Evolutionary conservation across 257 asterid genomes (phyloP).

Genomic region (Gentiana dahurica): DNA sequence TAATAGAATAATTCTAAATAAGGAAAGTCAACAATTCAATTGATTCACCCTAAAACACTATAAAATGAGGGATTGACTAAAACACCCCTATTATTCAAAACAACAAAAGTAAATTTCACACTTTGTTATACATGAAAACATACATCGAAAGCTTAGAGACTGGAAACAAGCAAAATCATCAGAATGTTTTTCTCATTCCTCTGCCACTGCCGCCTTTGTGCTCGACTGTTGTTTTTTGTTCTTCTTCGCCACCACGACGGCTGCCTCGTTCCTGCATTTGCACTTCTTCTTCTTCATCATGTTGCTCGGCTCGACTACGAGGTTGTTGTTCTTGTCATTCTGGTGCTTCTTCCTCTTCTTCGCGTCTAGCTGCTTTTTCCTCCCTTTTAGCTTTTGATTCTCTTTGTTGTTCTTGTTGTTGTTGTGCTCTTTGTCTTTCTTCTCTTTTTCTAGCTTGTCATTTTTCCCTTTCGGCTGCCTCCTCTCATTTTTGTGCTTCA

Average conservation of each 20-base stretch:
- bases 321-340: constrained; percentile 4
- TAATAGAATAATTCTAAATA: no score
- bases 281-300: constrained; percentile 8
- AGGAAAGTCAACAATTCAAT: no score
- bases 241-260: no score
- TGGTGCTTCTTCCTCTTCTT: constrained; percentile 6
- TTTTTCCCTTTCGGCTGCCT: background rate
- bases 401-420: background rate
- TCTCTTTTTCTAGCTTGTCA: background rate
- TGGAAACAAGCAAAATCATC: background rate
- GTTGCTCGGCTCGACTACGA: background rate
- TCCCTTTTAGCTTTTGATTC: constrained; percentile 1
- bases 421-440: background rate
- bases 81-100: no score
- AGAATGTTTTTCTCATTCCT: constrained; percentile 10
- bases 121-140: no score
- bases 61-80: no score
- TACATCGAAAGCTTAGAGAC: no score
- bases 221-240: background rate
- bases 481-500: background rate
- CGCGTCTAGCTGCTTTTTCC: background rate
- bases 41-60: no score
- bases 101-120: no score
- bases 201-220: constrained; percentile 1
- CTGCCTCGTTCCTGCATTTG: background rate